Percentiles rank a stretch among this genome's conserved stretches.
Evolutionary conservation across 192 early-diverging fungal genomes (phyloP).

Genomic region (Martensiomyces pterosporus): DNA sequence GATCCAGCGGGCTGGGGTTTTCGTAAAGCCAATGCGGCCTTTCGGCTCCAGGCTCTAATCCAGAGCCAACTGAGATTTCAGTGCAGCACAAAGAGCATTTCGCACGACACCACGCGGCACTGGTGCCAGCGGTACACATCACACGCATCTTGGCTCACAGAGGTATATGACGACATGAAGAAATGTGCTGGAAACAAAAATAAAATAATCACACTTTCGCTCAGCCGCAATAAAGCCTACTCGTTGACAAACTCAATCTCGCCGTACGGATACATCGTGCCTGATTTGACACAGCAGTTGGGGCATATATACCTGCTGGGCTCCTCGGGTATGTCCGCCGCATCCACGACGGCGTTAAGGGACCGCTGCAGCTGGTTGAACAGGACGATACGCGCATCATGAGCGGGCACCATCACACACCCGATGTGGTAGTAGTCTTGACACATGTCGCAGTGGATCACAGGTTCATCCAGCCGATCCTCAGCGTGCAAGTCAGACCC

Average conservation of each 20-base stretch:
- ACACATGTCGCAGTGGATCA: slow-evolving; percentile 64
- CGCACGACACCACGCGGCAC: too few relatives aligned
- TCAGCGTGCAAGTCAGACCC: slow-evolving; percentile 14
- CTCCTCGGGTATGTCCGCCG: slow-evolving; percentile 10
- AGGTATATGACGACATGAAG: too few relatives aligned
- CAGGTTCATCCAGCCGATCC: slow-evolving; percentile 20
- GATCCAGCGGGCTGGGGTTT: background rate
- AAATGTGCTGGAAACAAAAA: too few relatives aligned
- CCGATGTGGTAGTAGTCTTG: slow-evolving; percentile 56
- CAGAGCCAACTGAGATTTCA: too few relatives aligned
- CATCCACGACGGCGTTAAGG: slow-evolving; percentile 20
- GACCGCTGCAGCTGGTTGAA: slow-evolving; percentile 31
- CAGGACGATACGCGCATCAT: slow-evolving; percentile 18
- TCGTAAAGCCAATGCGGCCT: background rate
- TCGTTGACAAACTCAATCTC: slow-evolving; percentile 29
- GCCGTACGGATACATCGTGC: slow-evolving; percentile 26
- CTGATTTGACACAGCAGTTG: slow-evolving; percentile 25
- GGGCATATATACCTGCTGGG: slow-evolving; percentile 35
- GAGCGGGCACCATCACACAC: slow-evolving; percentile 53
- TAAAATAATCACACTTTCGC: background rate
- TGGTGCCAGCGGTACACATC: too few relatives aligned
- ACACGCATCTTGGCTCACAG: too few relatives aligned
- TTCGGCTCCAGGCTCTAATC: too few relatives aligned
- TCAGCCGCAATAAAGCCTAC: background rate
- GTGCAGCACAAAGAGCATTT: too few relatives aligned